A percentile compares a stretch with the other conserved stretches of the same genome.
Evolutionary conservation across 345 rosid species (phyloP).

Genomic region (Nephelium lappaceum): DNA sequence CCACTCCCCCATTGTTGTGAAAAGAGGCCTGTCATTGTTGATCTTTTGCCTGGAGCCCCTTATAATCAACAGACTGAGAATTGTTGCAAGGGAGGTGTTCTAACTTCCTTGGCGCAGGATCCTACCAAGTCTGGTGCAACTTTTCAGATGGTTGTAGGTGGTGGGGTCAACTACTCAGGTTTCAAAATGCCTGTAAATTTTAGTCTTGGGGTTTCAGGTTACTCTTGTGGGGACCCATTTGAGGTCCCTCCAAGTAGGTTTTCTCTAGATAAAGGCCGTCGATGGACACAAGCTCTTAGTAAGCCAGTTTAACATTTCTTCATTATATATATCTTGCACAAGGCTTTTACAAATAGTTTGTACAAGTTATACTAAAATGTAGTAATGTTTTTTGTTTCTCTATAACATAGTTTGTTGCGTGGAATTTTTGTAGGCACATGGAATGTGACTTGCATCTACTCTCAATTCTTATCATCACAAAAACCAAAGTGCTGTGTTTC

Average conservation of each 20-base stretch:
- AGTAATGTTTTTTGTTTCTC: too few species aligned
- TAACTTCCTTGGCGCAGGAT: conserved; percentile 67
- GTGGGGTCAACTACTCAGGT: neutral
- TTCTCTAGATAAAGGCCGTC: conserved; percentile 53
- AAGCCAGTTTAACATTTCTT: conserved; percentile 10
- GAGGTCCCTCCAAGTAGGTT: conserved; percentile 52
- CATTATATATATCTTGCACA: too few species aligned
- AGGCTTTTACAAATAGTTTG: too few species aligned
- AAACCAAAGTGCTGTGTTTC: conserved; percentile 88
- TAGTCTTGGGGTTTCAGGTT: conserved; percentile 65
- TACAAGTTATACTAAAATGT: too few species aligned
- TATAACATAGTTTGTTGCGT: neutral
- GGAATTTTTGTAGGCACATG: conserved; percentile 59
- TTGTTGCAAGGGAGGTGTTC: conserved; percentile 80
- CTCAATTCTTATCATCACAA: conserved; percentile 60
- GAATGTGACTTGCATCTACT: conserved; percentile 69
- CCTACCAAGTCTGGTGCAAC: conserved; percentile 40
- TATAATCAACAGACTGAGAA: conserved; percentile 52
- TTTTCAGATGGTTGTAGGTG: conserved; percentile 55
- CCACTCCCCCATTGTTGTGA: conserved; percentile 75
- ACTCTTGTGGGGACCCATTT: conserved; percentile 50
- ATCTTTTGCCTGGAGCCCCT: conserved; percentile 74
- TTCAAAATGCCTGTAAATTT: conserved; percentile 62
- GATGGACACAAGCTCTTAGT: conserved; percentile 82
- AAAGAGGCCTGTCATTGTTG: conserved; percentile 58